Evolutionary conservation across 352 stramenopile species (phyloP).

Genomic region (Sclerospora graminicola): DNA sequence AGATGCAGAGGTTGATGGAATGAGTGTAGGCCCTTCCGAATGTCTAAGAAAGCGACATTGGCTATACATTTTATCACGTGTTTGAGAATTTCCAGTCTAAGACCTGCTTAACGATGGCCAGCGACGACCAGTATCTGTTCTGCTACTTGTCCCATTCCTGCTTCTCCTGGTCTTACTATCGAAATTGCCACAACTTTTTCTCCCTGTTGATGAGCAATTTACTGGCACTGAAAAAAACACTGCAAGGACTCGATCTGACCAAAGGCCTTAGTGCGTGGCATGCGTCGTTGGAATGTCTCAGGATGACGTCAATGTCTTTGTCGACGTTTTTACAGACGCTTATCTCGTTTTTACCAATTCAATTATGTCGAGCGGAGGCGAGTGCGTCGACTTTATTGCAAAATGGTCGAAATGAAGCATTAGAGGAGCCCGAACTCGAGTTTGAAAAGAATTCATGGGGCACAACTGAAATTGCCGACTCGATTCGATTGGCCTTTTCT

Average conservation of each 20-base stretch:
- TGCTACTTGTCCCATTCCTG: too few relatives aligned
- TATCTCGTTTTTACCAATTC: constrained; percentile 57
- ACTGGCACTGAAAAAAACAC: constrained; percentile 30
- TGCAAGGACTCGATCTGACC: constrained; percentile 21
- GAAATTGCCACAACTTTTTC: too few relatives aligned
- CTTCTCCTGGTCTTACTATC: too few relatives aligned
- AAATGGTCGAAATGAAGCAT: constrained; percentile 28
- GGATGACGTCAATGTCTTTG: constrained; percentile 8
- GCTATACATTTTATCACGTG: constrained; percentile 2
- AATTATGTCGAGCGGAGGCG: constrained; percentile 55
- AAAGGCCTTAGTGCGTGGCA: constrained; percentile 1
- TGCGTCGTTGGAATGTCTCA: not conserved
- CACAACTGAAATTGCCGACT: constrained; percentile 35
- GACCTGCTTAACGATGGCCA: not conserved
- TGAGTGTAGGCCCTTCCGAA: too few relatives aligned
- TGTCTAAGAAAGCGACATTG: too few relatives aligned
- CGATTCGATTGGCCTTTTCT: too few relatives aligned
- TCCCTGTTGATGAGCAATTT: too few relatives aligned
- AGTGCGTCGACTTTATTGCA: constrained; percentile 43
- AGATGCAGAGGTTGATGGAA: too few relatives aligned
- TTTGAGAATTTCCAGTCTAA: too few relatives aligned
- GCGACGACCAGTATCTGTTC: not conserved
- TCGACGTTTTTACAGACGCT: constrained; percentile 26
- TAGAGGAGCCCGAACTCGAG: constrained; percentile 3
- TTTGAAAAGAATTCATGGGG: too few relatives aligned